Base-by-base conservation (phyloP, 163 green algal genomes). In the Scenedesmus sp. region DNA sequence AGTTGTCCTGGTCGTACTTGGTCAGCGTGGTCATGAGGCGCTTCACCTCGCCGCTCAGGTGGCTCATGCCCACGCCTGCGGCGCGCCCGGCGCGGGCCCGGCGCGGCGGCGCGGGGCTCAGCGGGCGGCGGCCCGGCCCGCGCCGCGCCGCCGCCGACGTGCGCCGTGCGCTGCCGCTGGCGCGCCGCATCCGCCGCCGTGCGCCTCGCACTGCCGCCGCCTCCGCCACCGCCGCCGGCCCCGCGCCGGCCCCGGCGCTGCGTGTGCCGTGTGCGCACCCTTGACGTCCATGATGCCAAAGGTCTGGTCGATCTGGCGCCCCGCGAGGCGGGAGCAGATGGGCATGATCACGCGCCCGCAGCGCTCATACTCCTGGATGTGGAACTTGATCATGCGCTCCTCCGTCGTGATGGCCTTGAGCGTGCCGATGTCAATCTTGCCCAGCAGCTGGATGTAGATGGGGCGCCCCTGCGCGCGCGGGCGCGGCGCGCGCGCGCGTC, bases 281-380 rank as follows among this genome's bases (percentile, higher is more conserved):
- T 92, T 96, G n/a, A 97, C 83, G 60, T 98, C 94, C 83, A 98
- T 88, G 76, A 98, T 97, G 63, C 89, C 87, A 83, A 97, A 94
- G 3, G 91, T 96, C 53, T 92, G 85, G 64, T 94, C 89, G 28
- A 98, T 93, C 78, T 96, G 83, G 17, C 75, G 80, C 4, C 88
- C 91, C 31, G 75, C 74, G 11, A 91, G 71, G 39, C 84, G 75
- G 26, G 86, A 94, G 89, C 93, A 97, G 3, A 94, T 84, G 18
- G 94, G 94, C 76, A 97, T 89, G 78, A 97, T 96, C 73, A 95
- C 89, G 60, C 90, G 86, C 15, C 91, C 63, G 77, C 89, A 94
- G 24, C 92, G 90, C 86, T 97, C 93, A 76, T 97, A 98, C 83
- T 97, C 93, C 85, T 97, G 87, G 20, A 90, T 69, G 73, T 71